These are phyloP conservation scores for Alternaria infectoria DNA, from an alignment of 2,329 filamentous ascomycete species.

Conservation along the genomic window DNA sequence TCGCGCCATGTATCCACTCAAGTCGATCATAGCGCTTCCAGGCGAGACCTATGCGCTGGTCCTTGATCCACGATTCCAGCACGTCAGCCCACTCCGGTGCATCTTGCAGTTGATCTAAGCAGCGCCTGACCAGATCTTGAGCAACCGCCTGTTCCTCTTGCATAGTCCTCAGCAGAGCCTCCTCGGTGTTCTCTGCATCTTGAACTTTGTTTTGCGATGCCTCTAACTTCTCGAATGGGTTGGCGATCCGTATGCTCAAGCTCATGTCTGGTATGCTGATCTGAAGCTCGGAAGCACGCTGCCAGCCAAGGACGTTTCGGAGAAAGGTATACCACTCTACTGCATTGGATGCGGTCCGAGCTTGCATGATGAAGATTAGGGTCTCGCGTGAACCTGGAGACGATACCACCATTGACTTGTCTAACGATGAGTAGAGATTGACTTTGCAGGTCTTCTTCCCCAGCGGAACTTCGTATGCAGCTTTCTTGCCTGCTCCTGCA, in stretches of 20 bases:
- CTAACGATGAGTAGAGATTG: slow-evolving; percentile 69
- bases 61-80: slow-evolving; percentile 63
- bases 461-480: slow-evolving; percentile 64
- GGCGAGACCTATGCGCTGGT: slow-evolving; percentile 67
- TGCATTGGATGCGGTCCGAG: slow-evolving; percentile 65
- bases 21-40: slow-evolving; percentile 74
- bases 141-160: slow-evolving; percentile 63
- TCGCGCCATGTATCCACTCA: slow-evolving; percentile 70
- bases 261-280: slow-evolving; percentile 69
- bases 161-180: slow-evolving; percentile 53
- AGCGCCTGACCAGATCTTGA: slow-evolving; percentile 61
- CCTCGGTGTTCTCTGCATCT: slow-evolving; percentile 54
- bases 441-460: slow-evolving; percentile 61
- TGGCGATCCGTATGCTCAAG: slow-evolving; percentile 63
- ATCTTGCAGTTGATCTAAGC: slow-evolving; percentile 64
- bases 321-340: slow-evolving; percentile 75
- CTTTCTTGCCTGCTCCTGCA: slow-evolving; percentile 59
- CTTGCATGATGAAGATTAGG: slow-evolving; percentile 65
- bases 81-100: slow-evolving; percentile 66
- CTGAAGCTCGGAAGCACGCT: slow-evolving; percentile 61
- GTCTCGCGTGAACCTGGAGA: slow-evolving; percentile 61
- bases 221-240: slow-evolving; percentile 64
- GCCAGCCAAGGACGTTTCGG: slow-evolving; percentile 64
- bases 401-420: slow-evolving; percentile 72
- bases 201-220: slow-evolving; percentile 50